Evolutionary conservation across 2,329 filamentous ascomycete genomes (phyloP), one percentile per base, ranked within the genome.

Genomic region (Taxawa tesnikishii): DNA sequence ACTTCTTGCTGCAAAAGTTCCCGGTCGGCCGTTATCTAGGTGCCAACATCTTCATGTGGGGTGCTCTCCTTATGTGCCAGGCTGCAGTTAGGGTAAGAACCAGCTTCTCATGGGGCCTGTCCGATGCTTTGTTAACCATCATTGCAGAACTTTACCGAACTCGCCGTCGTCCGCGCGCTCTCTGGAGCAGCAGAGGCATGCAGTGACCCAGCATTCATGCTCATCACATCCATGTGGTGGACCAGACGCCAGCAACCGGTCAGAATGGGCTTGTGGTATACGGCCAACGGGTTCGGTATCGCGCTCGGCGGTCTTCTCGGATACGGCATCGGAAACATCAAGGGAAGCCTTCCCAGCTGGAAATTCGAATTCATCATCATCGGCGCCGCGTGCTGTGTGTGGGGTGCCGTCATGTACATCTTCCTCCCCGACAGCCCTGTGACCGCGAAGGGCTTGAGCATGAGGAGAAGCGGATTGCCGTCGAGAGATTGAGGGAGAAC

Each of bases 291-390:
- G 0, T 46, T 71, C 6, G 69, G 65, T 3, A 70, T 72, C 23
- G 68, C 70, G 1, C 59, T 71, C 0, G 69, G 71, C 26, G 69
- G 68, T 0, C 43, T 70, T 3, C 48, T 70, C 2, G 65, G 67
- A 0, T 42, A 37, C 23, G 70, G 64, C 0, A 74, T 78, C 23
- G 73, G 73, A 2, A 59, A 72, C 37, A 70, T 71, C 38, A 58
- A 61, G 27, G 69, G 67, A 11, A 55, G 60, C 1, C 57, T 79
- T 16, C 60, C 65, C 1, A 67, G 67, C 0, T 79, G 75, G 75
- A 70, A 69, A 43, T 79, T 75, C 40, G 73, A 79, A 32, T 79
- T 79, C 44, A 54, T 80, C 11, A 65, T 80, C 9, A 73, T 58
- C 2, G 57, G 57, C 11, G 39, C 67, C 1, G 58, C 75, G 6